Conservation (phyloP, 2,329 filamentous ascomycete species). For the Beauveria medogensis region DNA sequence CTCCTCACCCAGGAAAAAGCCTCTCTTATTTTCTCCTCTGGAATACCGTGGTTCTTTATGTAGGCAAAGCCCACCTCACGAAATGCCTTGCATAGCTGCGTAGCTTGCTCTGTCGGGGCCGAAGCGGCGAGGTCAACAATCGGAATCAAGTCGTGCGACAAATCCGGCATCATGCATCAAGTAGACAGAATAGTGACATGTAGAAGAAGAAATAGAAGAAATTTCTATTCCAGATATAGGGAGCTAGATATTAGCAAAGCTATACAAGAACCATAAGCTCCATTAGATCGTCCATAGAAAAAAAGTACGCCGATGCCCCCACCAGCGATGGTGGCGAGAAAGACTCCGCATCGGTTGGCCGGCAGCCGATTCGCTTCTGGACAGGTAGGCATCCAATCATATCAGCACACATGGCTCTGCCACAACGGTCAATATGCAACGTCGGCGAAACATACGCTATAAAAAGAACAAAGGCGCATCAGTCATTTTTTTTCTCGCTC, state of each 20-base stretch:
- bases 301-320: background rate
- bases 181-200: background rate
- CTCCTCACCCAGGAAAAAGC: conserved; percentile 27
- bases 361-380: background rate
- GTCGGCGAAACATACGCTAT: background rate
- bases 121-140: conserved; percentile 3
- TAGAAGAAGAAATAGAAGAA: background rate
- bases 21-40: conserved; percentile 26
- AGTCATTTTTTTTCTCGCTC: background rate
- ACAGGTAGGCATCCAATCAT: background rate
- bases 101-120: background rate
- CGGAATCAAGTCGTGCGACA: background rate
- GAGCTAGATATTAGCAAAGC: no score
- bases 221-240: no score
- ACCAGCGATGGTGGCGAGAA: background rate
- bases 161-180: background rate
- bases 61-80: conserved; percentile 26
- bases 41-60: conserved; percentile 27
- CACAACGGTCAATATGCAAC: background rate
- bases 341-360: background rate
- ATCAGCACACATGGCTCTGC: background rate
- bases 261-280: no score
- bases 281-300: background rate
- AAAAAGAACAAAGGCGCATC: background rate
- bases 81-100: conserved; percentile 22